Conservation (phyloP, 73 alveolate genomes). For the Paramecium biaurelia region DNA sequence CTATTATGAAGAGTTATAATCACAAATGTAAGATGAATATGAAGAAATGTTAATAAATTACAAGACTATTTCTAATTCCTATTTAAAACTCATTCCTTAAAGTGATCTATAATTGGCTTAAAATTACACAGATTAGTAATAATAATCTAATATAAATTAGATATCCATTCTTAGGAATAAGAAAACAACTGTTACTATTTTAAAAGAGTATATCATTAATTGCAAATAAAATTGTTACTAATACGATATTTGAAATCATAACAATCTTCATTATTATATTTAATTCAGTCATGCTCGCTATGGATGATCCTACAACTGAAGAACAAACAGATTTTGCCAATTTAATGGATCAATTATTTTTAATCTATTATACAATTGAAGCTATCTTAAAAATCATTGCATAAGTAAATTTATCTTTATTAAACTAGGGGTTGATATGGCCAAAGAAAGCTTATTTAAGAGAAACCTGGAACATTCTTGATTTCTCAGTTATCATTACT, state of each 20-base stretch:
- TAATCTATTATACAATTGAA: constrained; percentile 73
- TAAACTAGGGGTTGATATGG: constrained; percentile 69
- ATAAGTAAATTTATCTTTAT: neutral
- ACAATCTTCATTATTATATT: constrained; percentile 64
- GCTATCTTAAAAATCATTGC: constrained; percentile 73
- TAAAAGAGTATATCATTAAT: neutral
- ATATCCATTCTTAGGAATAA: neutral
- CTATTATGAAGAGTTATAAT: neutral
- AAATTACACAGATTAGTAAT: neutral
- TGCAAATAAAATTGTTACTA: neutral
- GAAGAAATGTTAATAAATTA: neutral
- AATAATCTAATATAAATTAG: neutral
- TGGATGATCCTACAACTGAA: constrained; percentile 62
- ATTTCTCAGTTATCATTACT: constrained; percentile 83
- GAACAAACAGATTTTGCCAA: neutral
- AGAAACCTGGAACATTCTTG: constrained; percentile 91
- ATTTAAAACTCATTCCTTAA: neutral
- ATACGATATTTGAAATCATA: constrained; percentile 51
- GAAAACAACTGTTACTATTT: neutral
- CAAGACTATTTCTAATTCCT: neutral
- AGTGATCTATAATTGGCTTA: neutral
- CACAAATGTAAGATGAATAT: neutral
- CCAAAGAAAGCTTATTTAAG: constrained; percentile 86
- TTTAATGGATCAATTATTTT: constrained; percentile 66
- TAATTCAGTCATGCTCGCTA: constrained; percentile 62